A percentile compares a stretch with the other conserved stretches of the same genome.
Conservation (phyloP, 495 filamentous ascomycete species). For the Aspergillus sclerotioniger region DNA sequence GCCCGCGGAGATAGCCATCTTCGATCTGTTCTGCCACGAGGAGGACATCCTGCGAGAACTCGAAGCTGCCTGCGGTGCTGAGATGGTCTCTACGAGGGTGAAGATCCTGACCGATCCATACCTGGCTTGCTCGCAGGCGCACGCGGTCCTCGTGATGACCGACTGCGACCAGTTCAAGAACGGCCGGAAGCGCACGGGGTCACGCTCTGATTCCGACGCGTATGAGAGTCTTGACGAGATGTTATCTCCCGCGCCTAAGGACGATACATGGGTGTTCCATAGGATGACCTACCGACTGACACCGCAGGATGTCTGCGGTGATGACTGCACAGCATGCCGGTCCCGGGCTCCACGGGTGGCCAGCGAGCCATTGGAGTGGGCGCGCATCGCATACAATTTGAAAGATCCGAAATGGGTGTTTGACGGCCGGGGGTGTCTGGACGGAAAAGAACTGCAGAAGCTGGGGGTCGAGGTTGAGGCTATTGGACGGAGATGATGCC, state of each 20-base stretch:
- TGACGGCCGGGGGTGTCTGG: conserved; percentile 65
- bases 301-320: conserved; percentile 16
- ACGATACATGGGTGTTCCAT: conserved; percentile 18
- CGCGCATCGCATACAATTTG: conserved; percentile 53
- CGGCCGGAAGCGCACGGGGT: background rate
- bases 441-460: conserved; percentile 51
- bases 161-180: conserved; percentile 36
- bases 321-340: conserved; percentile 25
- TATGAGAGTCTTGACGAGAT: background rate
- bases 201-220: background rate
- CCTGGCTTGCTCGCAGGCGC: conserved; percentile 36
- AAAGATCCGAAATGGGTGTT: conserved; percentile 67
- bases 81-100: conserved; percentile 17
- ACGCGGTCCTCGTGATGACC: conserved; percentile 38
- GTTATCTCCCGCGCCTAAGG: background rate
- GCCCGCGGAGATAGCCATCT: conserved; percentile 65
- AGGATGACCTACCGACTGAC: conserved; percentile 21
- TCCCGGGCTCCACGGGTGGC: conserved; percentile 17
- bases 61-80: conserved; percentile 10
- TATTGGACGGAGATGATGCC: conserved; percentile 19
- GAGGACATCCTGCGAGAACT: conserved; percentile 46
- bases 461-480: conserved; percentile 50
- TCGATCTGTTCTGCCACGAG: conserved; percentile 64
- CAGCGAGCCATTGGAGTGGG: conserved; percentile 50
- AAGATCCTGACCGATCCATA: conserved; percentile 36